Conservation (phyloP, 352 stramenopile genomes). For the Phytophthora palmivora region DNA sequence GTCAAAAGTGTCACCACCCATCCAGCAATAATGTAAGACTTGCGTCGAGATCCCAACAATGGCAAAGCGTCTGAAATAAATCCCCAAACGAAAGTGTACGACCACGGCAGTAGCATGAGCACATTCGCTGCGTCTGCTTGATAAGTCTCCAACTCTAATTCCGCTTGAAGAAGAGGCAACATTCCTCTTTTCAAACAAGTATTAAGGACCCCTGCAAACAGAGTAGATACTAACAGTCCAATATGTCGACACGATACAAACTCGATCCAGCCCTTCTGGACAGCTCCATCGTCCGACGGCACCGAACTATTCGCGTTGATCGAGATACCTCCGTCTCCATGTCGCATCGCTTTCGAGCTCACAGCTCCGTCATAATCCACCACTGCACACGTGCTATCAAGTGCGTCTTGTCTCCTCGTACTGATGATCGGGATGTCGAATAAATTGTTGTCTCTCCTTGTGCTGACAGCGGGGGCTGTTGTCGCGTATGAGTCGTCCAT, state of each 20-base stretch:
- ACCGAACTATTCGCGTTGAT: constrained; percentile 20
- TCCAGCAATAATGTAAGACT: constrained; percentile 61
- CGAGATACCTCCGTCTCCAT: constrained; percentile 6
- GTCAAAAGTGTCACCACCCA: constrained; percentile 51
- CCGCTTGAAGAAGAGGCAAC: constrained; percentile 48
- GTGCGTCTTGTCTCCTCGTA: constrained; percentile 8
- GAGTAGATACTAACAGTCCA: constrained; percentile 47
- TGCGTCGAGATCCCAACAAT: constrained; percentile 53
- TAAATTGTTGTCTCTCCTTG: constrained; percentile 22
- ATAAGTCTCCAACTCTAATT: constrained; percentile 41
- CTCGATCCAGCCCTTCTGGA: constrained; percentile 11
- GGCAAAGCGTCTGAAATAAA: constrained; percentile 64
- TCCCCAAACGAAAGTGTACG: constrained; percentile 53
- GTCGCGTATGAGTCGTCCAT: constrained; percentile 37
- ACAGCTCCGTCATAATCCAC: constrained; percentile 39
- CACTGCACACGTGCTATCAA: constrained; percentile 41
- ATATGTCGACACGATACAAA: constrained; percentile 35
- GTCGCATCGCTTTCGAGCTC: constrained; percentile 16
- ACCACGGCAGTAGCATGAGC: constrained; percentile 56
- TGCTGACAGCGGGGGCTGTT: constrained; percentile 22
- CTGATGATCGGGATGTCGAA: constrained; percentile 35
- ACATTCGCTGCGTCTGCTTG: constrained; percentile 45
- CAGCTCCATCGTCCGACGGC: constrained; percentile 11
- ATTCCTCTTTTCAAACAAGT: constrained; percentile 49
- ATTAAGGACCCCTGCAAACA: constrained; percentile 43